Evolutionary conservation across 495 filamentous ascomycete species (phyloP), one percentile per base, ranked within the genome.

Genomic region (Hypoxylon rickii): DNA sequence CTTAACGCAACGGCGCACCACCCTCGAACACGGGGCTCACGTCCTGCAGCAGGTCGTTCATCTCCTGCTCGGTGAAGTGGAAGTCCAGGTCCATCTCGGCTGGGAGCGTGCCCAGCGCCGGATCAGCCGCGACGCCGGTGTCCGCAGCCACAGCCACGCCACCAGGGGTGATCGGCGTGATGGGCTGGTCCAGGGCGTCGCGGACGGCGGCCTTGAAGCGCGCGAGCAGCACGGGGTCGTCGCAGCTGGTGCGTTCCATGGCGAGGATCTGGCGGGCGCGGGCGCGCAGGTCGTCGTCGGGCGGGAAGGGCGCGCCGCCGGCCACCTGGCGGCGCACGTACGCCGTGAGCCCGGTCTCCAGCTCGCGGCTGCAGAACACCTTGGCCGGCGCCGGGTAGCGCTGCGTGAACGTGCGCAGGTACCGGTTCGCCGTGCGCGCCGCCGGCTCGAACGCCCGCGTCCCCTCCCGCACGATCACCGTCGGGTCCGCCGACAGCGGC

Each of bases 291-390:
- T 47, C 51, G 2, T 74, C 71, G 42, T 80, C 76, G n/a, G 15
- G 36, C 0, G 80, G 80, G 42, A 73, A 75, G 10, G 37, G 52
- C 0, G 39, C 33, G 0, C 62, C 63, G 4, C 46, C 46, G 1
- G 43, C 39, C 7, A 74, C 45, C 52, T 72, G 65, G 0, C 33
- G 42, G 4, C 56, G 54, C 22, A 77, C 75, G 55, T 74, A 79
- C 33, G 72, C 70, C 4, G 55, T 66, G 17, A 83, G 56, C 11
- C 72, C 76, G 19, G 33, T 59, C 63, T 83, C 79, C 5, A 83
- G 68, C 54, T 81, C 79, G 3, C 79, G 65, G 32, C 77, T 79
- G 61, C 79, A 81, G 52, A 83, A 83, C 0, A 83, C 72, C 7
- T 54, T 55, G 2, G 73, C 73, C 0, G 77, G 75, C 31, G 70